Evolutionary conservation across 306 rosid genomes (phyloP), one percentile per base, ranked within the genome.

Genomic region (Lagenaria siceraria): DNA sequence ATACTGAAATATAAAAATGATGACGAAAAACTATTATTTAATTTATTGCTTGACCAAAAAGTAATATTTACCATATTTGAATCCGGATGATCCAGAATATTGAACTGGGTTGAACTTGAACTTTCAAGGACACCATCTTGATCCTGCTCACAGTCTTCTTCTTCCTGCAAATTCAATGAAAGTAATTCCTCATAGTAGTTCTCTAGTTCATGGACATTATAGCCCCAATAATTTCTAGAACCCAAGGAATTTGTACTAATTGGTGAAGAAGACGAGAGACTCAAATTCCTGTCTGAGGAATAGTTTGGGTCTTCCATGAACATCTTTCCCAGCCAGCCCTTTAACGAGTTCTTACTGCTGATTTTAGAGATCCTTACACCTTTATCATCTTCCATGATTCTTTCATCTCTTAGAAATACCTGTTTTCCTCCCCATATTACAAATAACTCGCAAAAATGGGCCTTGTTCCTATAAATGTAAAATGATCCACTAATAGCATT

Each of bases 371-470:
- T 88, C 78, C 78, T 80, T 17, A 89, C 88, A 35, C 97, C 97
- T 63, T 88, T 80, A 71, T 87, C 97, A 82, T 94, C 91, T 79
- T 91, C 97, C 90, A 90, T 83, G 74, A 84, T 86, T 84, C 90
- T 86, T 76, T 82, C 90, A 51, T 86, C 90, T 80, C 77, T 85
- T 0, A 87, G 86, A 65, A 81, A 83, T 17, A 93, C 88, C 82
- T 91, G 93, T 33, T 87, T 89, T n/a, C 97, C 98, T 38, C 87
- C 91, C 80, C 91, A 88, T 68, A 93, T 66, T 53, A 91, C 83
- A 86, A 86, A 93, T 24, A 91, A 54, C 62, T 91, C 93, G 76
- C 98, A 93, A 77, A 80, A 89, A 8, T 77, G 69, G 4, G 98
- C 91, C 84, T 88, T 93, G 82, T 89, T 83, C 74, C 86, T 87